Base-by-base conservation (phyloP, 305 asterid species). In the Fraxinus nigra region DNA sequence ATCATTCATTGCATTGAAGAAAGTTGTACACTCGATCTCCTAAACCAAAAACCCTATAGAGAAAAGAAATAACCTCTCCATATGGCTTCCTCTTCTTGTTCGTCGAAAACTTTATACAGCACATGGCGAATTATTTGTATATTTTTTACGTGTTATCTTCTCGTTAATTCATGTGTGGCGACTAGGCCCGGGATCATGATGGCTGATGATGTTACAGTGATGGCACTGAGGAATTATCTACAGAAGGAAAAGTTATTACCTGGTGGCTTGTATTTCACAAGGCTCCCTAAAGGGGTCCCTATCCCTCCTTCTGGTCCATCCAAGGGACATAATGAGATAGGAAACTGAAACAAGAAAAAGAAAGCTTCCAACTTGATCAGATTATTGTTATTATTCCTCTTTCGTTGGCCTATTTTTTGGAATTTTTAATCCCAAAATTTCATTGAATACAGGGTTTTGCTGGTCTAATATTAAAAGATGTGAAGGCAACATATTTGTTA, bases 291-390 rank as follows among this genome's bases (percentile, higher is more conserved):
- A 82, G 90, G 88, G 70, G 69, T 78, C 11, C 90, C 90, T 9
- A 81, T 91, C 76, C 92, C 98, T 51, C 98, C 98, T 77, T 90
- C 93, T 20, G 96, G 83, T 33, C 98, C 98, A 16, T 91, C 96
- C n/a, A 88, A 88, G 26, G 87, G 98, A 78, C 98, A 93, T 59
- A 90, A 93, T 67, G 18, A 65, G 34, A 28, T 65, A 26, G 37
- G 7, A 72, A 67, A 48, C 79, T 84, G 84, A 84, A 73, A 40
- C 37, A 6, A 9, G 32, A 59, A n/a, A 51, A 51, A 51, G 61
- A 51, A 51, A 46, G 56, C 56, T 46, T 46, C 18, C 56, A 46
- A 46, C 56, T 46, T 3, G 56, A 48, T 48, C 59, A 48, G 1
- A 61, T 4, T 56, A 0, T 54, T 54, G 0, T 3, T 54, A 18